phyloP scores from a whole-genome alignment of 768 basidiomycete genomes.

The Leccinum sublutescens region DNA sequence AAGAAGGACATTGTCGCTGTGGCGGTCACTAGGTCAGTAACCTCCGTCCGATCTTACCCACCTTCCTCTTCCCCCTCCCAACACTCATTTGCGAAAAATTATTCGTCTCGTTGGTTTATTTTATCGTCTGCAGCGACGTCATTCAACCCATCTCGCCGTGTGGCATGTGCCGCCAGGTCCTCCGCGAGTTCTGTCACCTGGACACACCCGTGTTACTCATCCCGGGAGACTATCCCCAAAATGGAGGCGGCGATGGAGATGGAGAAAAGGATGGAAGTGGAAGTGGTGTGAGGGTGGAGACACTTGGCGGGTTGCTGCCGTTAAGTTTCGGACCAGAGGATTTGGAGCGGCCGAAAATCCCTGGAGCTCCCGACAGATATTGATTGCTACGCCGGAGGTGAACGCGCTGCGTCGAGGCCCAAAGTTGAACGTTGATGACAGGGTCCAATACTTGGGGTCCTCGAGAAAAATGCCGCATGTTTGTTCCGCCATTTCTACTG shows the following conservation, averaged over 20 bases:
- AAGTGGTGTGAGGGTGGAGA: slow-evolving; percentile 54
- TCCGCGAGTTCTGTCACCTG: slow-evolving; percentile 79
- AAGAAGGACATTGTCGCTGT: slow-evolving; percentile 66
- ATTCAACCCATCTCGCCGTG: slow-evolving; percentile 71
- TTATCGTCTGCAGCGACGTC: slow-evolving; percentile 58
- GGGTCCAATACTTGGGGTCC: too few relatives aligned
- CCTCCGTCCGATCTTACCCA: background rate
- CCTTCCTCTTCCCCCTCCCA: background rate
- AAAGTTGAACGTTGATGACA: background rate
- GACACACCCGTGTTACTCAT: slow-evolving; percentile 73
- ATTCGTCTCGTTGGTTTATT: background rate
- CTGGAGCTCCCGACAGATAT: background rate
- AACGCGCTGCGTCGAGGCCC: background rate
- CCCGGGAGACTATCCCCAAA: slow-evolving; percentile 57
- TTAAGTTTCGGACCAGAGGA: slow-evolving; percentile 88
- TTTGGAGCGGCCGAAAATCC: slow-evolving; percentile 47
- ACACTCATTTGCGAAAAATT: background rate
- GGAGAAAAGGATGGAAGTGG: slow-evolving; percentile 32
- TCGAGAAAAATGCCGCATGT: background rate
- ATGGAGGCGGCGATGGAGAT: slow-evolving; percentile 14
- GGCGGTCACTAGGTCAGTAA: slow-evolving; percentile 73
- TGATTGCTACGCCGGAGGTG: background rate
- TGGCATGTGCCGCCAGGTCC: slow-evolving; percentile 90
- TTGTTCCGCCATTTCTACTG: too few relatives aligned
- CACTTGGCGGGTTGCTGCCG: slow-evolving; percentile 72